Evolutionary conservation across 2,329 filamentous ascomycete species (phyloP), one percentile per base, ranked within the genome.

Genomic region (Elsinoe batatas): DNA sequence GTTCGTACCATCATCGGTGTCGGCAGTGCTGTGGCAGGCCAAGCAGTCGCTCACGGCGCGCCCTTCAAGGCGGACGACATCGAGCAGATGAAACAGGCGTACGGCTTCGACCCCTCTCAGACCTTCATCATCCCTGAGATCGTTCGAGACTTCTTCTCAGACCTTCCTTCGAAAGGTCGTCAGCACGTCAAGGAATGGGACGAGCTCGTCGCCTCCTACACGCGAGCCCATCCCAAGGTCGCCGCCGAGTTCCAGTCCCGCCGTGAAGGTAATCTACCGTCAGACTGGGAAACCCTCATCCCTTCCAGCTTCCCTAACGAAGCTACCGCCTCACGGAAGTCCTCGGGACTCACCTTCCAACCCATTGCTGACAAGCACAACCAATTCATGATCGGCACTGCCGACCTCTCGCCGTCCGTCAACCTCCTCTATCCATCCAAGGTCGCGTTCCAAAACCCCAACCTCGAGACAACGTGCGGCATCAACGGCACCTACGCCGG

Each of bases 31-130:
- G 69, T 72, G 4, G 74, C 74, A 0, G 77, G 77, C 4, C 67
- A 77, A 12, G 79, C 79, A 3, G 74, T 74, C 17, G 77, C 80
- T 0, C 81, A 84, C 58, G 80, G 80, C 18, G 80, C 75, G 10
- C 78, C 80, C 1, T 79, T 80, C 38, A 80, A 79, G 5, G 66
- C 70, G 1, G 72, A 77, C 1, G 77, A 79, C 53, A 76, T 84
- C 1, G 74, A 71, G 0, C 69, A 74, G n/a, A 75, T 81, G 66
- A 83, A 83, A 71, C 71, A 65, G 40, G 65, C 65, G 2, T 72
- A 73, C 42, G 76, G 75, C 3, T 74, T 80, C 61, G 69, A 81
- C 58, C 72, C 77, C 7, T 59, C 62, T n/a, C 64, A 70, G 61
- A 63, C 61, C 5, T 69, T 71, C 53, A 56, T 65, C 11, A 62